A percentile compares a stretch with the other conserved stretches of the same genome.
phyloP scores from a whole-genome alignment of 2,329 filamentous ascomycete species.

The Claviceps cyperi region DNA sequence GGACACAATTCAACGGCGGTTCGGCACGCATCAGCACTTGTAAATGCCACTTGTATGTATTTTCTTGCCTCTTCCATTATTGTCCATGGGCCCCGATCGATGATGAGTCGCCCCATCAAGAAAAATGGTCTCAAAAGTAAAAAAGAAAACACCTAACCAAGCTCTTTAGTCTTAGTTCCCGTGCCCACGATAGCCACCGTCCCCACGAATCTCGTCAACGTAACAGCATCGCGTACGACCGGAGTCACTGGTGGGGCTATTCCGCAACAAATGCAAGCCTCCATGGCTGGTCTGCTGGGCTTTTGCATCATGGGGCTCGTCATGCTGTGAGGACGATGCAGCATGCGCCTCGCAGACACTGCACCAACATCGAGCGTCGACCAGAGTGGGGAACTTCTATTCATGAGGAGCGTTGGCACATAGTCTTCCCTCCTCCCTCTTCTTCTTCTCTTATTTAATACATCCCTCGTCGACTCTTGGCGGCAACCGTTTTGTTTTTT shows the following conservation, averaged over 20 bases:
- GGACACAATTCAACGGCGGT: not conserved
- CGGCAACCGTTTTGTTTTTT: not conserved
- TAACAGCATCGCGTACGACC: conserved; percentile 13
- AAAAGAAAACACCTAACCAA: conserved; percentile 2
- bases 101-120: not conserved
- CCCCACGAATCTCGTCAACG: conserved; percentile 11
- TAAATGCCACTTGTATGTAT: conserved; percentile 3
- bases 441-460: not conserved
- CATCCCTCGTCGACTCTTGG: not conserved
- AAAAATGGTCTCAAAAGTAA: not conserved
- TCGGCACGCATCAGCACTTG: not conserved
- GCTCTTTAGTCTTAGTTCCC: conserved; percentile 2
- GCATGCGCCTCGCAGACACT: not conserved
- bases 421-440: not conserved
- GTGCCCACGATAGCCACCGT: conserved; percentile 1
- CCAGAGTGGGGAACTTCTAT: not conserved
- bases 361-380: not conserved
- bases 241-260: conserved; percentile 19
- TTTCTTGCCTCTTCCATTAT: not conserved
- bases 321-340: conserved; percentile 14
- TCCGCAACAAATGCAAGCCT: conserved; percentile 19
- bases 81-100: not conserved
- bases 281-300: conserved; percentile 21
- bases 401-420: not conserved
- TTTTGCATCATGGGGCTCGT: conserved; percentile 23